These are phyloP conservation scores for Linnemannia schmuckeri DNA, from an alignment of 192 early-diverging fungal genomes.

Conservation along the genomic window DNA sequence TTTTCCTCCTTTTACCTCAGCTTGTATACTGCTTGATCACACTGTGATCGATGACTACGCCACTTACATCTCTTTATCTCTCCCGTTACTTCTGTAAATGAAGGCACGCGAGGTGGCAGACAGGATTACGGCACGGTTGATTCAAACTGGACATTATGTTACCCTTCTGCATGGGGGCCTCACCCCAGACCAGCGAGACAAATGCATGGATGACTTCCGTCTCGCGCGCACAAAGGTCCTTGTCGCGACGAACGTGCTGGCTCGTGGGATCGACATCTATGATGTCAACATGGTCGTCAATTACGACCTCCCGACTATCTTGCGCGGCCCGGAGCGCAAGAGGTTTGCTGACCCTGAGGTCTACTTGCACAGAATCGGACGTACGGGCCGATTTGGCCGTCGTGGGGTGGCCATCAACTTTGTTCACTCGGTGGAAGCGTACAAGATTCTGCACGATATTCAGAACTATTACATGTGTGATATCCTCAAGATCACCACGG, in stretches of 20 bases:
- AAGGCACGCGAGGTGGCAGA: slow-evolving; percentile 71
- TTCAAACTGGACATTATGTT: slow-evolving; percentile 65
- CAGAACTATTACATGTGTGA: slow-evolving; percentile 77
- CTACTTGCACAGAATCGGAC: slow-evolving; percentile 97
- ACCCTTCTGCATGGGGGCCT: slow-evolving; percentile 83
- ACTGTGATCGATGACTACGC: too few relatives aligned
- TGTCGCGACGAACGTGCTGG: slow-evolving; percentile 77
- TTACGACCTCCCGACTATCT: slow-evolving; percentile 89
- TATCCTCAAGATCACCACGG: slow-evolving; percentile 77
- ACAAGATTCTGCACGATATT: slow-evolving; percentile 81
- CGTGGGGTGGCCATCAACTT: slow-evolving; percentile 96
- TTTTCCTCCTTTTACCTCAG: slow-evolving; percentile 1
- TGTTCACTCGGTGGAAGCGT: slow-evolving; percentile 79
- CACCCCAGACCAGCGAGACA: slow-evolving; percentile 76
- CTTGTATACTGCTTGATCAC: neutral
- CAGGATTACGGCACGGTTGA: slow-evolving; percentile 68
- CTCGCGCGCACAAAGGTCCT: slow-evolving; percentile 59
- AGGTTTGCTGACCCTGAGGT: slow-evolving; percentile 83
- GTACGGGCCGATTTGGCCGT: slow-evolving; percentile 97
- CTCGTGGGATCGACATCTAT: slow-evolving; percentile 91
- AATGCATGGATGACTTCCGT: slow-evolving; percentile 75
- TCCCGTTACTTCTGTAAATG: neutral
- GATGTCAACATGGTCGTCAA: slow-evolving; percentile 97
- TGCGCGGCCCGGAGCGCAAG: slow-evolving; percentile 22
- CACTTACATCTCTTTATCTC: neutral